Evolutionary conservation across 1,284 basidiomycete species (phyloP).

Genomic region (Rhodotorula sp.): DNA sequence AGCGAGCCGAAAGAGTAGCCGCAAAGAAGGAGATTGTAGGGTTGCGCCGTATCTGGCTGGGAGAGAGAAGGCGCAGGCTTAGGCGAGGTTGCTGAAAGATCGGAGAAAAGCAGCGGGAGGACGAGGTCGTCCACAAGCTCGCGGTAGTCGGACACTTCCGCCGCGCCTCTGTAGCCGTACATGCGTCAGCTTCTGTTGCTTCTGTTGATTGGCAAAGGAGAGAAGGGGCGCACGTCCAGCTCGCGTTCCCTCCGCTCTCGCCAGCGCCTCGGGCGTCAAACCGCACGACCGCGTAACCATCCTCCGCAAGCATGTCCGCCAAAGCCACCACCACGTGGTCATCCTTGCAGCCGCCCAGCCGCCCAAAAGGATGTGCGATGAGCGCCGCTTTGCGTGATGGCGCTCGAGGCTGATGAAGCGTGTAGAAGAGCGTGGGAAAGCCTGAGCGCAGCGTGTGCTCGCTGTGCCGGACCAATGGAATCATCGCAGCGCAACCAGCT

Average conservation of each 20-base stretch:
- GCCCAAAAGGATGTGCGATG: conserved; percentile 43
- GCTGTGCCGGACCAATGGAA: not conserved
- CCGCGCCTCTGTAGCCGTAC: conserved; percentile 57
- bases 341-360: conserved; percentile 34
- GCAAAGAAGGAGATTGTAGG: conserved; percentile 14
- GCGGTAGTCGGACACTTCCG: conserved; percentile 67
- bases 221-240: conserved; percentile 53
- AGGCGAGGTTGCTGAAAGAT: conserved; percentile 51
- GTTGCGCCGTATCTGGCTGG: conserved; percentile 56
- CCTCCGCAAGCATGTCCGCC: conserved; percentile 4
- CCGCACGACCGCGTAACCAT: conserved; percentile 62
- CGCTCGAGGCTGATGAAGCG: not conserved
- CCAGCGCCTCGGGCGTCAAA: conserved; percentile 78
- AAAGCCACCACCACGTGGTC: conserved; percentile 37
- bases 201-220: too few relatives aligned
- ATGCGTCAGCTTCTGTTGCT: too few relatives aligned
- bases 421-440: conserved; percentile 4
- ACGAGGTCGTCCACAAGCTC: conserved; percentile 63
- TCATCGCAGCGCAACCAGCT: not conserved
- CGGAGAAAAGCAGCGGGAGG: conserved; percentile 53
- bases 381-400: conserved; percentile 21
- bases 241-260: conserved; percentile 66
- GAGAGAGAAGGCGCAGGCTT: not conserved
- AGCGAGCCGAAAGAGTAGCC: conserved; percentile 71
- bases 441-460: not conserved